A percentile compares a stretch with the other conserved stretches of the same genome.
Conservation (phyloP, 441 rosid species). For the Adansonia grandidieri region DNA sequence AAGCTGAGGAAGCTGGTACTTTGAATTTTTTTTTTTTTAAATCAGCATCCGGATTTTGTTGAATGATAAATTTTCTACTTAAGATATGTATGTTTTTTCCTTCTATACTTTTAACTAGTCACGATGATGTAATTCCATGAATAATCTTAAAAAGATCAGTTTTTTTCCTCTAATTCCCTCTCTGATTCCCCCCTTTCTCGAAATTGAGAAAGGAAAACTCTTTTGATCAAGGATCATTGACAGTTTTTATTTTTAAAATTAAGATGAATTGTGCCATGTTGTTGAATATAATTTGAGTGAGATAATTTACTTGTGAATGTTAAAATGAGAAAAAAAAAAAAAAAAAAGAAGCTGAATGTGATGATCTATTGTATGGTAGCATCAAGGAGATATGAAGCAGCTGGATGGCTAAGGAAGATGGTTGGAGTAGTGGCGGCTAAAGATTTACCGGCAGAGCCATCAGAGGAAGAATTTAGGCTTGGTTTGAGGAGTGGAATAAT, state of each 20-base stretch:
- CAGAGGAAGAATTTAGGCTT: constrained; percentile 74
- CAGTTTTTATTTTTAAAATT: background rate
- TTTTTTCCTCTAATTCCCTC: background rate
- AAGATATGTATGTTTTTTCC: background rate
- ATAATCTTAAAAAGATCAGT: background rate
- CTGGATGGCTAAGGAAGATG: constrained; percentile 76
- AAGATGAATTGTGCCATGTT: constrained; percentile 6
- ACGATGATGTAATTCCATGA: background rate
- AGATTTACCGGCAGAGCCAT: constrained; percentile 77
- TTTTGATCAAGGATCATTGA: background rate
- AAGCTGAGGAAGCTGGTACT: constrained; percentile 71
- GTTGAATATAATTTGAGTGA: background rate
- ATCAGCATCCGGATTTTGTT: background rate
- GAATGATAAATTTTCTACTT: background rate
- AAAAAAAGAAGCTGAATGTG: background rate
- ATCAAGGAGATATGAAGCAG: constrained; percentile 68
- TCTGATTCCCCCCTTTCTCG: background rate
- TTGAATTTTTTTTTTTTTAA: background rate
- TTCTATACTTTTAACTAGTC: background rate
- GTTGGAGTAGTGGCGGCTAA: constrained; percentile 70
- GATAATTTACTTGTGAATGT: background rate
- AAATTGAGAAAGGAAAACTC: background rate
- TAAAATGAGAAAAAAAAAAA: background rate
- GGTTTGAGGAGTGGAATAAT: constrained; percentile 80
- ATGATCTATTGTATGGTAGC: constrained; percentile 41